Base-by-base conservation (phyloP, 108 stramenopile species). In the Skeletonema menzelii region DNA sequence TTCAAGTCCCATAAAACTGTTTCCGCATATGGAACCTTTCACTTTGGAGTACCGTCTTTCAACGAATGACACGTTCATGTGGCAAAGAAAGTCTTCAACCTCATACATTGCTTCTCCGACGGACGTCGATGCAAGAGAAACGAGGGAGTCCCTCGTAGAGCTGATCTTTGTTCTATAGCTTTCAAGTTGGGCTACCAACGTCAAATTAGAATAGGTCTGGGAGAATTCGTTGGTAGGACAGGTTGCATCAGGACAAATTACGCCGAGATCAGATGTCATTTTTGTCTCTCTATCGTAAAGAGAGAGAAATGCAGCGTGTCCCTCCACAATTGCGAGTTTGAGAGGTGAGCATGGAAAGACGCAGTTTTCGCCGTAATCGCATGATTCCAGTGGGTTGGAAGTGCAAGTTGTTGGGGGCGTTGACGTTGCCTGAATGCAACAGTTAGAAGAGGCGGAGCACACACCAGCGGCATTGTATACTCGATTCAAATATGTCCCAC, bases 71-170 rank as follows among this genome's bases (percentile, higher is more conserved):
- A 80, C 73, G 62, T 84, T 79, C 79, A 80, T 84, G 20, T 65
- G 72, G 65, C 83, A 80, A 11, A 84, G 79, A 37, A 84, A 79
- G 35, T 72, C 79, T 69, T 80, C 70, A 7, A 84, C 70, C 38
- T 84, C 79, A 11, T 32, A 10, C 79, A 84, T 84, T 32, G 77
- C 61, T 11, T 77, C 79, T 30, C 83, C 83, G 19, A 84, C 83
- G 63, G 74, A 75, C 26, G 83, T 84, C 6, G 73, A 71, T 56
- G 83, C 69, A 58, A 84, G 72, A 34, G 66, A 32, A 0, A 80
- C 74, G 19, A 84, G 60, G 8, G 63, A 53, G 35, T 72, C 67
- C 12, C 56, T 68, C 4, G 79, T 80, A n/a, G n/a, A 42, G 22
- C 44, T 57, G 27, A 84, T 80, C 35, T 80, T 80, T 12, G 13